Percentiles rank a stretch among this genome's conserved stretches.
Conservation (phyloP, 495 filamentous ascomycete genomes). For the Tuber indicum region DNA sequence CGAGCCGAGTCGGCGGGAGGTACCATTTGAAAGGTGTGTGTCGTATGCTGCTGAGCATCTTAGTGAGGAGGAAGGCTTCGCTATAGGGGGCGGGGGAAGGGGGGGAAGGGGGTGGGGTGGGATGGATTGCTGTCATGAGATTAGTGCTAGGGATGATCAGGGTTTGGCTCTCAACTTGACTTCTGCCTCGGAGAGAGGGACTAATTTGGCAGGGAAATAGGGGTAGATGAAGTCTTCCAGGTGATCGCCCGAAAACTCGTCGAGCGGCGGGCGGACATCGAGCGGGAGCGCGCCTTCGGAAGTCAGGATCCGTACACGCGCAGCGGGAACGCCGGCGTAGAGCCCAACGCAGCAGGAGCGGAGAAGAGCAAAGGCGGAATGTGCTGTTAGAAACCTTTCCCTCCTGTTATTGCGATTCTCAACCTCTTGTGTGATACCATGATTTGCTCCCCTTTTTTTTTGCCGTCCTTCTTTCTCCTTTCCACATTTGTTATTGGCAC, state of each 20-base stretch:
- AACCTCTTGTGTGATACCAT: constrained; percentile 1
- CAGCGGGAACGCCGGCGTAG: constrained; percentile 9
- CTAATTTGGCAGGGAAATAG: constrained; percentile 13
- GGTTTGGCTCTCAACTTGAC: constrained; percentile 40
- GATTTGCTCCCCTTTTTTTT: constrained; percentile 5
- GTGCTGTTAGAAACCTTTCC: constrained; percentile 31
- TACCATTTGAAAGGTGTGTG: constrained; percentile 90
- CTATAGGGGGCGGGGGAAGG: not conserved
- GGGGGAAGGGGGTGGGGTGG: constrained; percentile 50
- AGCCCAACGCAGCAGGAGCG: constrained; percentile 20
- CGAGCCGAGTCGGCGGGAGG: constrained; percentile 66
- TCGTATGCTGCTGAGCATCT: constrained; percentile 90
- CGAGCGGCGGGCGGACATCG: constrained; percentile 51
- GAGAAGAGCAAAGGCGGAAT: constrained; percentile 29
- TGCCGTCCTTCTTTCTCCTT: constrained; percentile 11
- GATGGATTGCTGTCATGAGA: constrained; percentile 96
- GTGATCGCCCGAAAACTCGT: constrained; percentile 92
- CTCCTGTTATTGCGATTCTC: constrained; percentile 9
- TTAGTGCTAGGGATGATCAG: constrained; percentile 88
- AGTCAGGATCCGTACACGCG: constrained; percentile 5
- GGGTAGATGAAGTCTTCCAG: constrained; percentile 93
- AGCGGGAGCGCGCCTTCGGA: constrained; percentile 24
- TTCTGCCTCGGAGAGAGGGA: not conserved
- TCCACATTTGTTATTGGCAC: constrained; percentile 1
- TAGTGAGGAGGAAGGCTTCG: constrained; percentile 35